Conservation (phyloP, 495 filamentous ascomycete genomes). For the Aspergillus indologenus region DNA sequence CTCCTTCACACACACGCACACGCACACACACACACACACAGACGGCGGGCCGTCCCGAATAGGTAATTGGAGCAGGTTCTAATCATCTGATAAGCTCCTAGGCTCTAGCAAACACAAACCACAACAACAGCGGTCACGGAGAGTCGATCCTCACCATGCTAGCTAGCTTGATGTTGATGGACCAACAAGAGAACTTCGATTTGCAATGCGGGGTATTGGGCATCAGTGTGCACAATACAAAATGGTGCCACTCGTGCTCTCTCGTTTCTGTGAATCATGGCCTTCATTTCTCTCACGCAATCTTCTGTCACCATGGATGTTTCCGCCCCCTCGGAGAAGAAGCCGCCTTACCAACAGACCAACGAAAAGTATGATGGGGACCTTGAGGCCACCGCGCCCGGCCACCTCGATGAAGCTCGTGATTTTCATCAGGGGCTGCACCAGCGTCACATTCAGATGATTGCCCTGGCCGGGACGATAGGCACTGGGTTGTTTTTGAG, state of each 20-base stretch:
- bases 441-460: conserved; percentile 43
- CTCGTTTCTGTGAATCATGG: not conserved
- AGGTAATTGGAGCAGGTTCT: not conserved
- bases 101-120: not conserved
- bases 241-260: not conserved
- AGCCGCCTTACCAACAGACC: not conserved
- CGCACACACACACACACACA: too few relatives aligned
- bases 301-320: not conserved
- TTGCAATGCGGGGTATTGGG: conserved; percentile 1
- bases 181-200: not conserved
- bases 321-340: not conserved
- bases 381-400: conserved; percentile 1
- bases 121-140: not conserved
- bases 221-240: not conserved
- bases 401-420: conserved; percentile 1
- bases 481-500: conserved; percentile 72
- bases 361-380: not conserved
- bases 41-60: not conserved
- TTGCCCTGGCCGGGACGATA: conserved; percentile 51
- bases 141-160: conserved; percentile 1
- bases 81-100: not conserved
- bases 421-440: conserved; percentile 21
- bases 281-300: not conserved
- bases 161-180: not conserved
- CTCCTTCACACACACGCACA: too few relatives aligned